Base-by-base conservation (phyloP, 139 green algal species). In the Chlamydomonas sphaeroides region DNA sequence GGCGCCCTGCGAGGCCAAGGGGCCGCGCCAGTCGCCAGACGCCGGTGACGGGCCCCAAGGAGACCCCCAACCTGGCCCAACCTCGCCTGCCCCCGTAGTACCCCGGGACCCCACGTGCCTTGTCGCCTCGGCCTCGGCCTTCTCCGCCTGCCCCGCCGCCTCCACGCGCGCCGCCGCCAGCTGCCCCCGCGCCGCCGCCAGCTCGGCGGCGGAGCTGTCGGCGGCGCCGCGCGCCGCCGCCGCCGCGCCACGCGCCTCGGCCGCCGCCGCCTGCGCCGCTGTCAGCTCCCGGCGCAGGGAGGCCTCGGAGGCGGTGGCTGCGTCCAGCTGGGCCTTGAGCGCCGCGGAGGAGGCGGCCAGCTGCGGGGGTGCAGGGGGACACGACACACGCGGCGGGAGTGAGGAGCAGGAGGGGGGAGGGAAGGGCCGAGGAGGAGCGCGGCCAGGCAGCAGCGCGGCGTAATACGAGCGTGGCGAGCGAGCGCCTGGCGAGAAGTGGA, bases 131-230 rank as follows among this genome's bases (percentile, higher is more conserved):
- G 68, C 45, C 45, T 42, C 68, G 15, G 68, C 48, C 68, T 20
- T 3, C 68, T 42, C 68, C 28, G 21, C 32, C 51, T 21, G 35
- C 10, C 42, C 32, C 51, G 35, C 51, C 51, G 36, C 25, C 35
- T 79, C 53, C 3, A 67, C 35, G 25, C 51, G n/a, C 71, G 71
- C 71, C 35, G 71, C 51, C 18, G 41, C 70, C 62, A 88, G 78
- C 76, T 85, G 68, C 23, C 53, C 25, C 15, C 78, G 56, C 69
- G 57, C 38, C 53, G 63, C 63, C n/a, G 53, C 53, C 35, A 35
- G 65, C 63, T 82, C 78, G 32, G 23, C 17, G 25, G 61, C 56
- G 21, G 67, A 30, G 23, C 25, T 14, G 26, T 45, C 51, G 21
- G 68, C 32, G 0, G 21, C 35, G 7, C 28, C 70, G 68, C 75